Base-by-base conservation (phyloP, 2,329 filamentous ascomycete genomes). In the Madurella mycetomatis region DNA sequence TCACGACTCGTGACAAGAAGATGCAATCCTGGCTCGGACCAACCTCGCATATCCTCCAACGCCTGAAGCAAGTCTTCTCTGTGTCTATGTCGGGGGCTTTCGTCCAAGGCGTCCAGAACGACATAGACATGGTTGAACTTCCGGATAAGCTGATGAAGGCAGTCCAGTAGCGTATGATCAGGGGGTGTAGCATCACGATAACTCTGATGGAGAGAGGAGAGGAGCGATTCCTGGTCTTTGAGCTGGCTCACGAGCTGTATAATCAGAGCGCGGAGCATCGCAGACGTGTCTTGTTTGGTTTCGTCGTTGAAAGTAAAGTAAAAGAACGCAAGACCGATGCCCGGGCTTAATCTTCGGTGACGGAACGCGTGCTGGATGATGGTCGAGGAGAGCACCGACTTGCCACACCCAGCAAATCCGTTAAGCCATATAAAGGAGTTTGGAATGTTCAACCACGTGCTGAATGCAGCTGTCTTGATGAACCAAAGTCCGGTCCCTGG, bases 281-380 rank as follows among this genome's bases (percentile, higher is more conserved):
- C 58, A 0, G 60, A 67, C 0, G 58, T 19, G 30, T 66, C 56
- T 53, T 70, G 67, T 41, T 73, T 73, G 9, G 39, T 43, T 1
- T 57, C 30, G 41, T 73, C 70, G 42, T 67, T 69, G 56, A 72
- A 73, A 2, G 69, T 66, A 47, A 75, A 75, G 60, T 69, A 75
- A 59, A 75, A 75, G 55, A 69, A 73, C 1, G 64, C 67, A 12
- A 73, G 47, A 0, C 64, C 69, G 11, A 65, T 61, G 7, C 49
- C 43, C 8, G 60, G 56, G 17, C 62, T 62, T 12, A 57, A 63
- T 18, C 16, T 32, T 12, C 25, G 25, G 18, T 51, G 43, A 13
- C 43, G 37, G 16, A 52, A 42, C 11, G 43, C 46, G 49, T 47
- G 30, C 16, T 52, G 67, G 42, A 73, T 69, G 9, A 66, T 62